Evolutionary conservation across 495 filamentous ascomycete species (phyloP), one percentile per base, ranked within the genome.

Genomic region (Aspergillus campestris): DNA sequence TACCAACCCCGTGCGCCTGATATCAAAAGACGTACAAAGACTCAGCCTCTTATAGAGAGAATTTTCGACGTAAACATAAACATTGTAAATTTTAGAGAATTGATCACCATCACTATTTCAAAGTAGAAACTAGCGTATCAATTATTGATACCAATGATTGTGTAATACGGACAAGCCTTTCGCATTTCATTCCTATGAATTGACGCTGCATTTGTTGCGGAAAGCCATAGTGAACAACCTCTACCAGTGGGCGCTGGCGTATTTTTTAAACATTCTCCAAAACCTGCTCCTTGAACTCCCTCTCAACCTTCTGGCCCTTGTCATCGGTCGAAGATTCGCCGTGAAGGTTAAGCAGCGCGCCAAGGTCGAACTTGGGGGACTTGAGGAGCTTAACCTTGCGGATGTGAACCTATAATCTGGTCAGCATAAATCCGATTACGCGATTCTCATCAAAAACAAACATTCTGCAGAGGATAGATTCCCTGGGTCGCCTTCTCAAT

Each of bases 311-410:
- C 72, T 96, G 89, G 56, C 92, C 92, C 67, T 86, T 79, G 71
- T 98, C 92, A 67, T 98, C 94, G 56, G 87, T 89, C 57, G 82
- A 83, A 36, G 91, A 90, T 80, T 98, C 94, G 64, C 94, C 94
- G 78, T 98, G 92, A 49, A 97, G 79, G 69, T 81, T 81, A 62
- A 98, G 83, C 48, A 98, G 80, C 55, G 88, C 84, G 71, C 92
- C 92, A 48, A 98, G 87, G 67, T 98, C 92, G 75, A 98, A 98
- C 80, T 97, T 97, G 59, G 92, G 92, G 44, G 80, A 65, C 82
- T 98, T 98, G 44, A 98, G 80, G 38, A 98, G 86, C 81, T 98
- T 98, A 62, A 98, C 90, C 81, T 98, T 98, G 69, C 92, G 91
- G 69, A 98, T 94, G 79, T 98, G 92, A 56, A 98, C 91, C 92